Percentiles rank a stretch among this genome's conserved stretches.
These are phyloP conservation scores for Durusdinium trenchii DNA, from an alignment of 73 alveolate genomes.

Conservation along the genomic window DNA sequence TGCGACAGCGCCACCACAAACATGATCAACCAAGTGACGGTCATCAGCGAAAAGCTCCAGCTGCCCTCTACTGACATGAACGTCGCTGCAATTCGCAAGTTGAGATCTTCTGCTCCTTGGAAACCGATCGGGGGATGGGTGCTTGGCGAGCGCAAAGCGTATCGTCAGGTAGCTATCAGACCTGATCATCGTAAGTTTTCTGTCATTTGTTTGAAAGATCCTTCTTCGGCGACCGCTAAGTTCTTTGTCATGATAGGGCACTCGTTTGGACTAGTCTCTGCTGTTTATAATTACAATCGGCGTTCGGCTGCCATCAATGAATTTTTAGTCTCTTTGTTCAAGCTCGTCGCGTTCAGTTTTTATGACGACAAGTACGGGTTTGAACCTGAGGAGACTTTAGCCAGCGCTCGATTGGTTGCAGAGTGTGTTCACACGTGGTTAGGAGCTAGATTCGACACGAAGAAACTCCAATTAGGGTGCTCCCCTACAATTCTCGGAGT, in stretches of 20 bases:
- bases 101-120: not conserved
- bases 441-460: not conserved
- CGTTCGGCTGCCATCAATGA: slow-evolving; percentile 29
- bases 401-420: not conserved
- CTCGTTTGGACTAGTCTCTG: slow-evolving; percentile 35
- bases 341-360: slow-evolving; percentile 7
- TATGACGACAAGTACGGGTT: slow-evolving; percentile 49
- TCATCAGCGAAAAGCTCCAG: not conserved
- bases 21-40: not conserved
- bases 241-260: slow-evolving; percentile 67
- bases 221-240: not conserved
- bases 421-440: not conserved
- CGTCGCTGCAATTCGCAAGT: not conserved
- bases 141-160: slow-evolving; percentile 47
- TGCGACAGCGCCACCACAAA: no score
- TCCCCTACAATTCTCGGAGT: slow-evolving; percentile 4
- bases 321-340: not conserved
- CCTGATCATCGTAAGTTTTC: not conserved
- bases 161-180: slow-evolving; percentile 8
- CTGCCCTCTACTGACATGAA: slow-evolving; percentile 49
- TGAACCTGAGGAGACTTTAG: not conserved
- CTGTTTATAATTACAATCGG: slow-evolving; percentile 20
- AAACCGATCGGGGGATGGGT: slow-evolving; percentile 29
- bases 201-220: slow-evolving; percentile 20
- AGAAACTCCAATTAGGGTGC: not conserved